Evolutionary conservation across 1,284 basidiomycete species (phyloP).

Genomic region (Hypsizygus ulmarius): DNA sequence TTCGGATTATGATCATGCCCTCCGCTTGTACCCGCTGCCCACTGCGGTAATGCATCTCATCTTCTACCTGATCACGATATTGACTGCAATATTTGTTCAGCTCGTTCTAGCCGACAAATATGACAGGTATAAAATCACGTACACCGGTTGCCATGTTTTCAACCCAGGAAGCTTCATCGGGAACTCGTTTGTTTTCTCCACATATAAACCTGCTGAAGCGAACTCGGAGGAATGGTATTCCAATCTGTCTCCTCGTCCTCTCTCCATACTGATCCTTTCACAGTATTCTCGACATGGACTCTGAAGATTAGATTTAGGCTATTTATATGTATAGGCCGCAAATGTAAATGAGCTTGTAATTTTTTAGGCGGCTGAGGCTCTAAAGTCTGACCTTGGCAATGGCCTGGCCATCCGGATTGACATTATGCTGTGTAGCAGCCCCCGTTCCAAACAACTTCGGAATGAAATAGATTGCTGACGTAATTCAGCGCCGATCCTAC

Average conservation of each 20-base stretch:
- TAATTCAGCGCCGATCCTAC: too few relatives aligned
- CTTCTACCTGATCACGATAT: neutral
- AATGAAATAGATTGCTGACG: too few relatives aligned
- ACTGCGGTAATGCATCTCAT: slow-evolving; percentile 65
- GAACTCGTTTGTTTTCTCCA: slow-evolving; percentile 80
- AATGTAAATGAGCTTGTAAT: too few relatives aligned
- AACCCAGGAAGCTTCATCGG: slow-evolving; percentile 92
- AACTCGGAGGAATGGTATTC: slow-evolving; percentile 76
- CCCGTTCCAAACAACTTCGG: too few relatives aligned
- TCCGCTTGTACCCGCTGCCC: slow-evolving; percentile 94
- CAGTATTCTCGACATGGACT: slow-evolving; percentile 38
- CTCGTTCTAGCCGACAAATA: slow-evolving; percentile 96
- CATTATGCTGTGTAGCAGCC: too few relatives aligned
- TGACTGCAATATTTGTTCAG: slow-evolving; percentile 39
- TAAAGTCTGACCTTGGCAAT: too few relatives aligned
- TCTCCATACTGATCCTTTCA: neutral
- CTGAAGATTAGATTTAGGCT: slow-evolving; percentile 20
- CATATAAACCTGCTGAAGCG: slow-evolving; percentile 76
- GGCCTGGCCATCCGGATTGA: too few relatives aligned
- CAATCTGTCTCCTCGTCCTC: neutral
- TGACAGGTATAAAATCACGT: slow-evolving; percentile 94
- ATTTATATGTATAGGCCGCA: neutral
- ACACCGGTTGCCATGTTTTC: slow-evolving; percentile 98
- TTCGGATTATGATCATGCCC: slow-evolving; percentile 89
- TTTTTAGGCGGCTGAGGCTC: too few relatives aligned